These are phyloP conservation scores for Candida vaughaniae DNA, from an alignment of 805 yeast genomes.

Conservation along the genomic window DNA sequence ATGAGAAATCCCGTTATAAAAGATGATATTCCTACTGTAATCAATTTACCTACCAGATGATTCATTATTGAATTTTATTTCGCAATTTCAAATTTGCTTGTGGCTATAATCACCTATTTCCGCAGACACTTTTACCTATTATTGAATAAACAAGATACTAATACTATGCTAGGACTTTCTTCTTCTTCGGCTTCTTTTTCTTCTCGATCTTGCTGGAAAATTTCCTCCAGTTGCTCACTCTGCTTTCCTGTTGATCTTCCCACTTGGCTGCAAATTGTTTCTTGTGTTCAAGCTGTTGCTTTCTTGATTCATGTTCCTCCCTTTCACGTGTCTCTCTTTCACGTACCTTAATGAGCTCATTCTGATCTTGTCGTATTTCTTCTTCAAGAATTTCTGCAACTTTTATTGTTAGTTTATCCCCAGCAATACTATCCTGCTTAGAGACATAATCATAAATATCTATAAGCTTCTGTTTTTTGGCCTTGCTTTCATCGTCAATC, in stretches of 20 bases:
- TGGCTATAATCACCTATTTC: no score
- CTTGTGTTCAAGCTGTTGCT: constrained; percentile 41
- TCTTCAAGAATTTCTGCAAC: constrained; percentile 48
- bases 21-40: constrained; percentile 12
- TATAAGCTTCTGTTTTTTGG: constrained; percentile 22
- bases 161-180: constrained; percentile 38
- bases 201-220: constrained; percentile 43
- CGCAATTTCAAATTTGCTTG: constrained; percentile 1
- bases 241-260: constrained; percentile 58
- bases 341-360: constrained; percentile 21
- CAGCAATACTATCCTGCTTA: not conserved
- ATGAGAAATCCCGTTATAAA: constrained; percentile 35
- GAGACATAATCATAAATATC: constrained; percentile 28
- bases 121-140: no score
- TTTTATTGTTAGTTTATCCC: constrained; percentile 26
- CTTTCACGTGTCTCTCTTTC: constrained; percentile 28
- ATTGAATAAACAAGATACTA: no score
- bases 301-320: constrained; percentile 28
- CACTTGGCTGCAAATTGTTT: constrained; percentile 48
- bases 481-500: constrained; percentile 6
- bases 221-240: constrained; percentile 62
- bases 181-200: constrained; percentile 45
- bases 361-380: constrained; percentile 26
- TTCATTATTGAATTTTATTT: constrained; percentile 1
- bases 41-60: constrained; percentile 2